phyloP scores from a whole-genome alignment of 179 eudicot genomes.

The Corrigiola litoralis region DNA sequence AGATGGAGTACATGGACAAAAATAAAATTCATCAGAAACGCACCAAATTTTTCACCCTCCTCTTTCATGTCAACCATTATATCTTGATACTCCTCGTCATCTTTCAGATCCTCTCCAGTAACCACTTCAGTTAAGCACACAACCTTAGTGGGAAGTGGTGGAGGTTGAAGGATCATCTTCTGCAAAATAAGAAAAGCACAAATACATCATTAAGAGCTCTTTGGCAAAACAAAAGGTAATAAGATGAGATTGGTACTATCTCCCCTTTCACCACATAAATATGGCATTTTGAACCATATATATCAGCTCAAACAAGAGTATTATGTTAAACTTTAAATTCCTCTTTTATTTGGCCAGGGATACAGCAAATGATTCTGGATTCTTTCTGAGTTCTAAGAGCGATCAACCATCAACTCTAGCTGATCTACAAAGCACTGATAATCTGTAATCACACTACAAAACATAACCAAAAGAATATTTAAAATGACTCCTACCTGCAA shows the following conservation, averaged over 20 bases:
- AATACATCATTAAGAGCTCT: no score
- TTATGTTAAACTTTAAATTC: no score
- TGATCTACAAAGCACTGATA: neutral
- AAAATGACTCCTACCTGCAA: conserved; percentile 56
- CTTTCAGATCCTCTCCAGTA: conserved; percentile 35
- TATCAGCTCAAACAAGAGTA: no score
- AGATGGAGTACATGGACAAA: neutral
- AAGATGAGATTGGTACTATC: no score
- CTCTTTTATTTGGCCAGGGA: no score
- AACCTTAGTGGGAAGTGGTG: conserved; percentile 39
- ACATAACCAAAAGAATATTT: neutral
- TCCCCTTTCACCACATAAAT: no score
- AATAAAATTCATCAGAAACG: neutral
- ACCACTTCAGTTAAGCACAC: conserved; percentile 44
- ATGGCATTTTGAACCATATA: no score
- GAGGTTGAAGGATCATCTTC: conserved; percentile 42
- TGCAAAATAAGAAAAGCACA: conserved; percentile 9
- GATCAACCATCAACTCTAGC: neutral
- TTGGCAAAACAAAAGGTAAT: no score
- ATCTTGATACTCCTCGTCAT: conserved; percentile 43
- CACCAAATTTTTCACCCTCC: conserved; percentile 46
- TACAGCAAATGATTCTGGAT: neutral
- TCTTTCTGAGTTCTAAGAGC: neutral
- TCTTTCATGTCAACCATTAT: conserved; percentile 40
- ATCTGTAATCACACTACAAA: neutral